These are phyloP conservation scores for Eragrostis nindensis DNA, from an alignment of 176 grass and related monocot species.

Conservation along the genomic window DNA sequence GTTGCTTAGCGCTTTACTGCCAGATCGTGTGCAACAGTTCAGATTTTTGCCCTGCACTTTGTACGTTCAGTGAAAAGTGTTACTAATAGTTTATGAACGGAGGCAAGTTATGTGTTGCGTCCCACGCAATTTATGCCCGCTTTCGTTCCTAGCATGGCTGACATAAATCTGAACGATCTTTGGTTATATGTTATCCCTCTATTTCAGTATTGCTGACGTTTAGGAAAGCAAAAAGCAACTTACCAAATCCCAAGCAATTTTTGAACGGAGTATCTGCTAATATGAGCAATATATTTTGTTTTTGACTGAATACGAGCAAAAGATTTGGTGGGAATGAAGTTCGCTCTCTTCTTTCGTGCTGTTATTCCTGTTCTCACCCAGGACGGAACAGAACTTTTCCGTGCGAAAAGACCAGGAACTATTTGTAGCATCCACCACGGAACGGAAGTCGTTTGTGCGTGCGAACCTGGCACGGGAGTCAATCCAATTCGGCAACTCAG, in stretches of 20 bases:
- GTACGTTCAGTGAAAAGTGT: too few relatives aligned
- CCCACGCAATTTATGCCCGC: neutral
- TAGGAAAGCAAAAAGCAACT: too few relatives aligned
- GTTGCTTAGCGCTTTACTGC: constrained; percentile 13
- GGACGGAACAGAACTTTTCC: neutral
- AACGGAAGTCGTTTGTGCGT: neutral
- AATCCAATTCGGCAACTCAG: neutral
- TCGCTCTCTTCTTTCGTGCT: neutral
- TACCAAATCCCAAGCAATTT: too few relatives aligned
- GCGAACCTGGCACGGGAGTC: neutral
- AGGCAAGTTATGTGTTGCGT: neutral
- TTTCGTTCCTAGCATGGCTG: neutral
- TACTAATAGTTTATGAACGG: constrained; percentile 3
- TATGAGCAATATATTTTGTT: too few relatives aligned
- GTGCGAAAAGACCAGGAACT: neutral
- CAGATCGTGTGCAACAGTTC: neutral
- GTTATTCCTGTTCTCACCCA: too few relatives aligned
- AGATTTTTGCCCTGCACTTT: neutral
- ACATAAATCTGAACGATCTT: neutral
- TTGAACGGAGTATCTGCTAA: too few relatives aligned
- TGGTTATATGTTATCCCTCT: too few relatives aligned
- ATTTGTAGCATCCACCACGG: neutral
- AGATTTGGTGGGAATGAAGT: neutral
- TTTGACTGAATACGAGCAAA: too few relatives aligned
- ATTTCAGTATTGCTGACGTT: too few relatives aligned